phyloP scores from a whole-genome alignment of 2,329 filamentous ascomycete genomes.

The Colletotrichum caudatum region DNA sequence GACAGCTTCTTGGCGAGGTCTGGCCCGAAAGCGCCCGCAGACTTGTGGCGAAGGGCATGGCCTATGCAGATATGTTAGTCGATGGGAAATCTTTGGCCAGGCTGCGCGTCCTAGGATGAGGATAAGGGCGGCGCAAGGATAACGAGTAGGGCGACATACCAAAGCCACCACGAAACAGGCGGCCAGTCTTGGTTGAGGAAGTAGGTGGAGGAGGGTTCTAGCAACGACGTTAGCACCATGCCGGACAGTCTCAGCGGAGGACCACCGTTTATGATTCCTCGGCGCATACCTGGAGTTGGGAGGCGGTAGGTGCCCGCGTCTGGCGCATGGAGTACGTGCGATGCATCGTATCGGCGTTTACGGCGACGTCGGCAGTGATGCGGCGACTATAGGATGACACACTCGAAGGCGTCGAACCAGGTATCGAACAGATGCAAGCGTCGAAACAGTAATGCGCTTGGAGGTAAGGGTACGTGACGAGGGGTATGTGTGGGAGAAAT shows the following conservation, averaged over 20 bases:
- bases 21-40: constrained; percentile 81
- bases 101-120: neutral
- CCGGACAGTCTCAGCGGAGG: constrained; percentile 19
- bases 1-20: constrained; percentile 98
- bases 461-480: constrained; percentile 32
- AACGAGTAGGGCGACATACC: constrained; percentile 70
- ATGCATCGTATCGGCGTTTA: constrained; percentile 75
- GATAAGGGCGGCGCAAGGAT: constrained; percentile 4
- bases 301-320: constrained; percentile 94
- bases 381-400: neutral
- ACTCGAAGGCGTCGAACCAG: neutral
- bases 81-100: no score
- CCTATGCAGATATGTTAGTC: constrained; percentile 54
- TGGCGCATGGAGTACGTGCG: constrained; percentile 99
- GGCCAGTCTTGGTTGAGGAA: constrained; percentile 90
- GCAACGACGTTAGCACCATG: constrained; percentile 10
- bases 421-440: neutral
- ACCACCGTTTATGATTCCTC: neutral
- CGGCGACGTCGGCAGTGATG: neutral
- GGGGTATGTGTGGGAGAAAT: constrained; percentile 10
- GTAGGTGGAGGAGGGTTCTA: constrained; percentile 94
- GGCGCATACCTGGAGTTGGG: constrained; percentile 70
- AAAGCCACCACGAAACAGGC: constrained; percentile 87
- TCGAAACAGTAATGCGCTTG: constrained; percentile 5
- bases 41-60: constrained; percentile 78